These are phyloP conservation scores for Solanum aculeatissimum DNA, from an alignment of 305 asterid species.

Conservation along the genomic window DNA sequence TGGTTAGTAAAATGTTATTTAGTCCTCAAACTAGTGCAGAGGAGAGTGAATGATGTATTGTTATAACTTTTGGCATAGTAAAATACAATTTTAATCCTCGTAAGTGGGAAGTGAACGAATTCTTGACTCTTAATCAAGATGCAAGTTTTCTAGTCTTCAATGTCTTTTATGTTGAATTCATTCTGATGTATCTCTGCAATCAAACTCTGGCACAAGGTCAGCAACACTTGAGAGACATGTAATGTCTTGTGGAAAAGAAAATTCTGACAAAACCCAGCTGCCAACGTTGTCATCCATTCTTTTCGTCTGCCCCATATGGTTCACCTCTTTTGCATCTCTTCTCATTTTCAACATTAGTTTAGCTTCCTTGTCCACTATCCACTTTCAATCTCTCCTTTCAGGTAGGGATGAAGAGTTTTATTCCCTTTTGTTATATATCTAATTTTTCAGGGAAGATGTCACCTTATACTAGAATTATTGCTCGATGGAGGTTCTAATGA, in stretches of 20 bases:
- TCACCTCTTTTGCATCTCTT: not conserved
- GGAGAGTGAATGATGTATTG: not conserved
- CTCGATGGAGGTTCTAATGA: not conserved
- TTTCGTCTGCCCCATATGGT: not conserved
- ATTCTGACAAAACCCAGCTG: not conserved
- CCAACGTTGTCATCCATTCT: not conserved
- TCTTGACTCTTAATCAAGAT: not conserved
- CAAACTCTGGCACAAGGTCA: not conserved
- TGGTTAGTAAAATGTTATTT: not conserved
- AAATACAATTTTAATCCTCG: not conserved
- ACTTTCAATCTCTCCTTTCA: not conserved
- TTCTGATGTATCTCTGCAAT: not conserved
- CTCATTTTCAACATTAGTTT: not conserved
- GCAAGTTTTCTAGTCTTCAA: not conserved
- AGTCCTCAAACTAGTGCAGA: constrained; percentile 48
- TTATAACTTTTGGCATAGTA: constrained; percentile 3
- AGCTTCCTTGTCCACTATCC: not conserved
- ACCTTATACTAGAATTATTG: not conserved
- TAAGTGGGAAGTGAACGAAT: not conserved
- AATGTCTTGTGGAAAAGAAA: not conserved
- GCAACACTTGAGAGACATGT: not conserved
- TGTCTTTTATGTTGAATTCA: not conserved
- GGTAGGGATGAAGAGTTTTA: not conserved
- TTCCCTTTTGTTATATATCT: not conserved
- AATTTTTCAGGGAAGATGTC: not conserved